phyloP scores from a whole-genome alignment of 2,329 filamentous ascomycete species.

The Trichophyton mentagrophytes region DNA sequence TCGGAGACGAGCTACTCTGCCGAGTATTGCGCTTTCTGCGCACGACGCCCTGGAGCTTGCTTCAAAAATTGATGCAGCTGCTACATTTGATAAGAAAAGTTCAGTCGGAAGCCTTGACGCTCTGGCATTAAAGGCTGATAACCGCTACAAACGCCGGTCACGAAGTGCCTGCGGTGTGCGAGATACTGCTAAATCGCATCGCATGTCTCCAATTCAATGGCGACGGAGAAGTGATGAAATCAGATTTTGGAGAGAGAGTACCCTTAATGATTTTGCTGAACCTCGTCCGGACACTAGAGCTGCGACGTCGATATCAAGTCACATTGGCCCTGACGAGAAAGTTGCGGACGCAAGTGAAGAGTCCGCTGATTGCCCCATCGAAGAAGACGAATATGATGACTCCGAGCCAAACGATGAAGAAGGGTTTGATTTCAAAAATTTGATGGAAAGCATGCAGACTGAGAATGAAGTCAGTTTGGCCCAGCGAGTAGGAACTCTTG shows the following conservation, averaged over 20 bases:
- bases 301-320: background rate
- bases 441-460: slow-evolving; percentile 29
- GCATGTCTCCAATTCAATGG: slow-evolving; percentile 31
- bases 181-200: slow-evolving; percentile 23
- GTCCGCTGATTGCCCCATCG: background rate
- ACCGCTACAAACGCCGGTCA: slow-evolving; percentile 29
- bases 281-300: slow-evolving; percentile 1
- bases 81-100: background rate
- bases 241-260: slow-evolving; percentile 25
- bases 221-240: slow-evolving; percentile 31
- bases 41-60: slow-evolving; percentile 23
- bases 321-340: background rate
- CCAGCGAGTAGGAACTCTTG: slow-evolving; percentile 37
- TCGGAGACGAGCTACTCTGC: slow-evolving; percentile 32
- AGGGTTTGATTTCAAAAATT: slow-evolving; percentile 26
- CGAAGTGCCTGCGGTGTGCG: slow-evolving; percentile 33
- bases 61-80: slow-evolving; percentile 7
- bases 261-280: slow-evolving; percentile 19
- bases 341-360: background rate
- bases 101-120: slow-evolving; percentile 7
- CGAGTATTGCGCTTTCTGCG: slow-evolving; percentile 33
- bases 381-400: background rate
- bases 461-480: slow-evolving; percentile 31
- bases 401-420: background rate
- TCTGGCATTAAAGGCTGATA: slow-evolving; percentile 14